Evolutionary conservation across 192 early-diverging fungal species (phyloP), one percentile per base, ranked within the genome.

Genomic region (Coemansia umbellata): DNA sequence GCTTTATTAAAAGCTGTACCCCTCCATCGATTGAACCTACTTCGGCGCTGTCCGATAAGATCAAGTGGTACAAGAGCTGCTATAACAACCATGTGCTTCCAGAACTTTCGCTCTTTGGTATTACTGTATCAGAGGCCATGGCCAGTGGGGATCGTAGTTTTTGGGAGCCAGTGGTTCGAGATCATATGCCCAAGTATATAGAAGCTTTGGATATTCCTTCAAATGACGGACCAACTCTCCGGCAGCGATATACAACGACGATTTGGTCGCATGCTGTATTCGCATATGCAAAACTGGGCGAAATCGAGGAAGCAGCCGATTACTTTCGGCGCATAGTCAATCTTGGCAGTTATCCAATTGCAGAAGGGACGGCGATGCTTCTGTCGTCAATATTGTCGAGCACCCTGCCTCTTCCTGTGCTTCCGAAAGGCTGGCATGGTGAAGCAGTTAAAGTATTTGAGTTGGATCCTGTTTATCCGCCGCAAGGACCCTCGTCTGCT

Each of bases 401-500:
- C 3, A 47, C 24, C 39, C 35, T 57, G 21, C 68, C 65, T 17
- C 27, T 69, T 18, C 66, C 66, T 14, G 56, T 53, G 13, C 31
- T 74, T 19, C 53, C 59, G 11, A 45, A 27, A 26, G 59, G 36
- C n/a, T 50, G 50, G 53, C 30, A 47, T 21, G 54, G 45, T 3
- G 33, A 31, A 2, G 11, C 35, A 22, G 10, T 10, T 8, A 13
- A 32, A 0, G 39, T 56, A 8, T 63, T 26, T 36, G 51, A 57
- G 14, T 47, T 74, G 60, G 28, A 56, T 15, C 63, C 72, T 7
- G 57, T 48, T 9, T 58, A 63, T 56, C 65, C 65, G 41, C 72
- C 72, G 15, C 60, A 47, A 10, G 64, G 52, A 10, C 37, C 48
- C 1, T 48, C 48, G 14, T 48, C 60, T 0, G 15, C 43, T 3